Conservation (phyloP, 2,329 filamentous ascomycete genomes). For the Neofusicoccum sp. region DNA sequence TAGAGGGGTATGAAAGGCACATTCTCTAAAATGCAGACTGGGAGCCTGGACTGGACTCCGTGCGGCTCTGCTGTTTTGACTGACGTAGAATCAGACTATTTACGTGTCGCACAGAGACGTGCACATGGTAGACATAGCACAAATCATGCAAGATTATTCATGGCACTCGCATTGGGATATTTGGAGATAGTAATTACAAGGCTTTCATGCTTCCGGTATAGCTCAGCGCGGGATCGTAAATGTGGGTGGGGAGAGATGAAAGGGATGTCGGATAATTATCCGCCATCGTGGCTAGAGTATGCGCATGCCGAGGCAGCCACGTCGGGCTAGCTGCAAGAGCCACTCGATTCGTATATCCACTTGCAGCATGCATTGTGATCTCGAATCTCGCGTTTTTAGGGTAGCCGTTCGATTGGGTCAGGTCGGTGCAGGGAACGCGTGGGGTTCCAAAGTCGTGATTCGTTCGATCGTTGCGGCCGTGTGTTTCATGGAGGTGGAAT, state of each 20-base stretch:
- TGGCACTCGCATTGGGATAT: background rate
- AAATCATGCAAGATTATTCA: background rate
- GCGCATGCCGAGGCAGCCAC: background rate
- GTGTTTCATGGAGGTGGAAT: constrained; percentile 7
- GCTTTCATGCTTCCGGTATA: background rate
- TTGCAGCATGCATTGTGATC: background rate
- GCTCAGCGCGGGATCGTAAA: constrained; percentile 5
- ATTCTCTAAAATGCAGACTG: too few species aligned
- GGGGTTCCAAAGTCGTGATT: constrained; percentile 3
- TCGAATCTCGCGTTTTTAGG: background rate
- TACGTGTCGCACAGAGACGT: background rate
- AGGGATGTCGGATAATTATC: constrained; percentile 6
- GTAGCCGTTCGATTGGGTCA: background rate
- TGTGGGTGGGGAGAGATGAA: background rate
- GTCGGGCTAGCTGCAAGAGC: background rate
- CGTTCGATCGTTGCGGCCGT: background rate
- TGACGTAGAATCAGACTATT: too few species aligned
- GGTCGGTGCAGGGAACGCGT: background rate
- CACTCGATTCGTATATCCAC: background rate
- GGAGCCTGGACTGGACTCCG: too few species aligned
- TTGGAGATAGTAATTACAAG: constrained; percentile 13
- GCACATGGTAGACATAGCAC: background rate
- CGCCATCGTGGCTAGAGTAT: background rate
- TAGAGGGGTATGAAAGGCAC: too few species aligned
- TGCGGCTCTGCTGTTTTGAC: too few species aligned